Conservation (phyloP, 148 eudicot species). For the Camellia japonica region DNA sequence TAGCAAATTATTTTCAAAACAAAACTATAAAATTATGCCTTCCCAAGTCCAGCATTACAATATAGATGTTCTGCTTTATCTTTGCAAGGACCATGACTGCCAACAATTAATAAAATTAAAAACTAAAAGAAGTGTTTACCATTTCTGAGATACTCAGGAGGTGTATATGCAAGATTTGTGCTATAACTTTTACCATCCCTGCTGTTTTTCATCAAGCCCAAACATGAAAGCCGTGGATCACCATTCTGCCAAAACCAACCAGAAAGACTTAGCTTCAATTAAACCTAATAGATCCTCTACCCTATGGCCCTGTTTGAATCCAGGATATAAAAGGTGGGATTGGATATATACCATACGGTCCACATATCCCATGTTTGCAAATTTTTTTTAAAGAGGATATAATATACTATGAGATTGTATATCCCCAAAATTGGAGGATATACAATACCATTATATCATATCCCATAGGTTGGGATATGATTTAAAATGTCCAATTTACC, state of each 20-base stretch:
- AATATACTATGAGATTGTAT: too few relatives aligned
- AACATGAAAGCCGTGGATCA: conserved; percentile 94
- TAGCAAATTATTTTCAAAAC: background rate
- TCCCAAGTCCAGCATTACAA: background rate
- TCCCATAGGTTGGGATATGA: too few relatives aligned
- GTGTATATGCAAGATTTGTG: conserved; percentile 95
- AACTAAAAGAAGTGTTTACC: conserved; percentile 33
- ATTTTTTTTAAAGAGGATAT: too few relatives aligned
- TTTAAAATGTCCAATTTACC: too few relatives aligned
- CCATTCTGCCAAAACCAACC: conserved; percentile 58
- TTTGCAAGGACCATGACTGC: background rate
- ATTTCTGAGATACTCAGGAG: conserved; percentile 90
- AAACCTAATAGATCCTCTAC: background rate
- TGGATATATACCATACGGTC: too few relatives aligned
- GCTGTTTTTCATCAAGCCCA: conserved; percentile 94
- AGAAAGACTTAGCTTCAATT: conserved; percentile 1
- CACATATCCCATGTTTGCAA: too few relatives aligned
- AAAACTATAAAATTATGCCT: background rate
- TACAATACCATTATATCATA: too few relatives aligned
- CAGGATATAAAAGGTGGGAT: too few relatives aligned
- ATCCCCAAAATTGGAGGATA: too few relatives aligned
- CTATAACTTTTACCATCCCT: conserved; percentile 96
- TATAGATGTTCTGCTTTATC: too few relatives aligned
- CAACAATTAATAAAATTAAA: background rate
- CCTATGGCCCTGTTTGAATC: background rate